phyloP scores from a whole-genome alignment of 371 early-diverging fungal genomes.

The Smittium culicis region DNA sequence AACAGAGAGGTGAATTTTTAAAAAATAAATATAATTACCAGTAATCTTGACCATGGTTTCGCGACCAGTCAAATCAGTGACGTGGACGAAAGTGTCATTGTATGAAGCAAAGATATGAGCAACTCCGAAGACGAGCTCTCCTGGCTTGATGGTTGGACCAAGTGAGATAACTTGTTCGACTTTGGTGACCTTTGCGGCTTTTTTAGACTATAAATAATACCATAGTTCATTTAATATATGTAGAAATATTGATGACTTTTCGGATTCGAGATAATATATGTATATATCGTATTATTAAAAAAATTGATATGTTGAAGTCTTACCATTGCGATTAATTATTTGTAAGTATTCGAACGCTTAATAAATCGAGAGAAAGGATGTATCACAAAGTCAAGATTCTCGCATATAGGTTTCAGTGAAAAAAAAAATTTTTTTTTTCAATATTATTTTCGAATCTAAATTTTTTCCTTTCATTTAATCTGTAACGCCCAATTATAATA shows the following conservation, averaged over 20 bases:
- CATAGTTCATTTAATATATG: no score
- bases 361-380: background rate
- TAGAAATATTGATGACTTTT: no score
- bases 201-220: conserved; percentile 42
- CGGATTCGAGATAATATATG: no score
- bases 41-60: conserved; percentile 99
- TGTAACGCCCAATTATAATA: no score
- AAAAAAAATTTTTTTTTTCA: no score
- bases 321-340: background rate
- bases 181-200: conserved; percentile 57
- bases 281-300: no score
- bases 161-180: conserved; percentile 80
- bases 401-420: no score
- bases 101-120: conserved; percentile 99
- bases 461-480: no score
- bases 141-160: conserved; percentile 95
- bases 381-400: no score
- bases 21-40: conserved; percentile 43
- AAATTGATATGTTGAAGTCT: no score
- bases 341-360: background rate
- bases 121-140: conserved; percentile 98
- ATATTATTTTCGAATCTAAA: no score
- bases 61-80: conserved; percentile 99
- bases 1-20: background rate
- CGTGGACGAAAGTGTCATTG: conserved; percentile 99